Evolutionary conservation across 2,329 filamentous ascomycete genomes (phyloP), one percentile per base, ranked within the genome.

Genomic region (Stemphylium vesicarium): DNA sequence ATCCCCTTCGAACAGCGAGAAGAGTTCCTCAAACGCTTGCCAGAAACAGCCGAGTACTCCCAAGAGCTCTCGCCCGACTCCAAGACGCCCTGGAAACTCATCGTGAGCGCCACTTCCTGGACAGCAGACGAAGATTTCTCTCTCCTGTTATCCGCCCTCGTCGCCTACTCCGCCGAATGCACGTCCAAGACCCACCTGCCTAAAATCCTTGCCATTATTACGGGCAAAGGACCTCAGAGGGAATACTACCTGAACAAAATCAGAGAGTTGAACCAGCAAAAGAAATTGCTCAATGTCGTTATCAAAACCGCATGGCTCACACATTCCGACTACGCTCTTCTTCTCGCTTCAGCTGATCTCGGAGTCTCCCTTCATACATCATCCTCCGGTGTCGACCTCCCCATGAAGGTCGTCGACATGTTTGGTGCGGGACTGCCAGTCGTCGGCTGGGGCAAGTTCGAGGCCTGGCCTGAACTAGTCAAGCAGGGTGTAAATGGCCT

Each of bases 361-460:
- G 95, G 95, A 9, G 86, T 99, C 20, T 96, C 91, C 52, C 80
- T 99, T 22, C 95, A 99, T 78, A 96, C 87, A 62, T 97, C 92
- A 12, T 96, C 90, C 63, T 96, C 92, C 2, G 95, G 95, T 1
- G 92, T 99, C 0, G 95, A 99, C 75, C 80, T 99, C 16, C 95
- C 95, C 0, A 99, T 99, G 95, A 99, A 99, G 78, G 92, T 99
- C 1, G 93, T 99, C 12, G 95, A 99, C 73, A 97, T 99, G 93
- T 98, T 99, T 73, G 95, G 95, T 2, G 90, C 93, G 0, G 95
- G 94, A 0, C 79, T 99, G 24, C 95, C 95, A 0, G 95, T 99
- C 0, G 88, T 89, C 0, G 94, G 92, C 4, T 98, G 95, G 82
- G 85, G 85, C 22, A 84, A 84, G 2, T 99, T 96, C 70, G 88